Evolutionary conservation across 768 basidiomycete genomes (phyloP).

Genomic region (Pseudohyphozyma bogoriensis): DNA sequence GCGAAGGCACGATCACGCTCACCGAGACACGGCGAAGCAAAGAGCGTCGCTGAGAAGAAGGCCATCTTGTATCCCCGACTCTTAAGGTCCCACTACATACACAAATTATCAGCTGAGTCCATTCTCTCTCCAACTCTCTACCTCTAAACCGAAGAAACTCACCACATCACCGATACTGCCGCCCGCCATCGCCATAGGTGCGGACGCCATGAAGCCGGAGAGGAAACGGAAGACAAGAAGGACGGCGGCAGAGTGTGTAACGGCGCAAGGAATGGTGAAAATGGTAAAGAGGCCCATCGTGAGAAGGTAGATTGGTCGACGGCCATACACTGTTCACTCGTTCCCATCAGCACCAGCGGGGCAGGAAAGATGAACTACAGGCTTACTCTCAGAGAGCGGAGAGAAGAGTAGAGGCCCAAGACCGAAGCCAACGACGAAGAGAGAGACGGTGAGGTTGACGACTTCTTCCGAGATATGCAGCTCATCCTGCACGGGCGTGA

Average conservation of each 20-base stretch:
- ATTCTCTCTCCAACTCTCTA: neutral
- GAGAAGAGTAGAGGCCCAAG: slow-evolving; percentile 38
- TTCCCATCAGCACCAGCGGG: neutral
- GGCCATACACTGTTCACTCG: slow-evolving; percentile 10
- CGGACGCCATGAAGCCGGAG: slow-evolving; percentile 34
- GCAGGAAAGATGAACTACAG: neutral
- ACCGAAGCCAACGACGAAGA: slow-evolving; percentile 33
- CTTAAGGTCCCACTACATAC: slow-evolving; percentile 27
- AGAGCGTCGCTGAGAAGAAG: slow-evolving; percentile 35
- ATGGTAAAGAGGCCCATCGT: slow-evolving; percentile 34
- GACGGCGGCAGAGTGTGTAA: slow-evolving; percentile 34
- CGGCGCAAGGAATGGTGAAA: slow-evolving; percentile 37
- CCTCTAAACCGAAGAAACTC: neutral
- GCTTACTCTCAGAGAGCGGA: slow-evolving; percentile 24
- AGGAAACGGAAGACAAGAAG: slow-evolving; percentile 35
- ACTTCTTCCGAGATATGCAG: slow-evolving; percentile 30
- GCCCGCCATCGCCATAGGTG: slow-evolving; percentile 34
- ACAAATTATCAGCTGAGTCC: no score
- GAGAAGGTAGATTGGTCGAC: slow-evolving; percentile 32
- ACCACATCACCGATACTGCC: slow-evolving; percentile 33
- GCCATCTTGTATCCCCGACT: slow-evolving; percentile 37
- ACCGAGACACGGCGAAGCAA: slow-evolving; percentile 1
- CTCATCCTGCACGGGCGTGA: slow-evolving; percentile 26
- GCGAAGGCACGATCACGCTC: neutral
- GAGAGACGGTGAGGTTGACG: slow-evolving; percentile 2